Conservation (phyloP, 148 eudicot genomes). For the Persicaria tinctoria region DNA sequence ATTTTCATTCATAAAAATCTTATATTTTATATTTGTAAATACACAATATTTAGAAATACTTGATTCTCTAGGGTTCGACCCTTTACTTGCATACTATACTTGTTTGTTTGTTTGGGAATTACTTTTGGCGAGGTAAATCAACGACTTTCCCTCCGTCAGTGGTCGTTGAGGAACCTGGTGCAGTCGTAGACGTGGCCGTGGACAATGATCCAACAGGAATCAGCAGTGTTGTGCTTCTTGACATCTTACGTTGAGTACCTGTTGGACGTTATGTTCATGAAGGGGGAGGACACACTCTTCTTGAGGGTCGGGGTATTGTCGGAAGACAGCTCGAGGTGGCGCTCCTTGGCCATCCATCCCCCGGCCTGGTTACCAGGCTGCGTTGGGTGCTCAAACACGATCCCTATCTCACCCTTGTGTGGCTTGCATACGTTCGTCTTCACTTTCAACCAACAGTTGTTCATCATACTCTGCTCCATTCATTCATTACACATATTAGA, state of each 20-base stretch:
- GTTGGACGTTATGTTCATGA: slow-evolving; percentile 48
- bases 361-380: slow-evolving; percentile 82
- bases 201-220: slow-evolving; percentile 84
- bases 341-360: slow-evolving; percentile 90
- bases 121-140: too few species aligned
- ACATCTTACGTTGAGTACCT: slow-evolving; percentile 66
- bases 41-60: too few species aligned
- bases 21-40: too few species aligned
- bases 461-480: slow-evolving; percentile 80
- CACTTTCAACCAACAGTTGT: slow-evolving; percentile 94
- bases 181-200: slow-evolving; percentile 69
- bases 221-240: slow-evolving; percentile 54
- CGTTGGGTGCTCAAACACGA: slow-evolving; percentile 90
- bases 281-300: slow-evolving; percentile 63
- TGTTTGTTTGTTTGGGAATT: too few species aligned
- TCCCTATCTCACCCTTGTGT: slow-evolving; percentile 70
- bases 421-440: slow-evolving; percentile 78
- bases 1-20: too few species aligned
- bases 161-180: slow-evolving; percentile 68
- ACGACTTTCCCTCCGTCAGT: slow-evolving; percentile 6
- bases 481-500: background rate
- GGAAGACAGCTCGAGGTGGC: slow-evolving; percentile 41
- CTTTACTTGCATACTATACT: too few species aligned
- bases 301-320: slow-evolving; percentile 30
- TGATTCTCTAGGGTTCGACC: too few species aligned